phyloP scores from a whole-genome alignment of 23 red algal species.

The Chondrus crispus region DNA sequence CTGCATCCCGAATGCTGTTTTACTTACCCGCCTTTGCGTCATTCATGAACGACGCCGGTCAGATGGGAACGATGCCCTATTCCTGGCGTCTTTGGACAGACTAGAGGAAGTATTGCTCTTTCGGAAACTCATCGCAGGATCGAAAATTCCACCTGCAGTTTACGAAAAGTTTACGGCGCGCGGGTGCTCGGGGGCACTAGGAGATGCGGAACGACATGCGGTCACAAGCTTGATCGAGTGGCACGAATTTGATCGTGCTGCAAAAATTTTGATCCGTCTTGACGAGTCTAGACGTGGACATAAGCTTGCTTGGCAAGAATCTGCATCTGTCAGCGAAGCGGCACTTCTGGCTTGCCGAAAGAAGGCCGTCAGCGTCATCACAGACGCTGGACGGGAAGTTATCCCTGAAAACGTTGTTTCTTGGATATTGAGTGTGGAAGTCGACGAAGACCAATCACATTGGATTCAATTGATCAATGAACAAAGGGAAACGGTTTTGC shows the following conservation, averaged over 20 bases:
- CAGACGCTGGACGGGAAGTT: neutral
- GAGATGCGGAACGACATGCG: conserved; percentile 59
- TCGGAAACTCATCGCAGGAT: conserved; percentile 48
- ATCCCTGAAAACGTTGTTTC: conserved; percentile 19
- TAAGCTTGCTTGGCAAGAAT: conserved; percentile 30
- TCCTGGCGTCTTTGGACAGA: conserved; percentile 18
- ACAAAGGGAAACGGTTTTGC: neutral
- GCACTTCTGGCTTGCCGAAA: conserved; percentile 56
- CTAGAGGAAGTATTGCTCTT: conserved; percentile 41
- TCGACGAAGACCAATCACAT: neutral
- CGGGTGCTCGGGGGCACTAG: conserved; percentile 27
- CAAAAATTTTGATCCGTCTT: conserved; percentile 32
- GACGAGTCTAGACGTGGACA: neutral
- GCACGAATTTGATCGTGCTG: conserved; percentile 34
- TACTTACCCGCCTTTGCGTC: conserved; percentile 33
- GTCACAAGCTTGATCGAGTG: conserved; percentile 46
- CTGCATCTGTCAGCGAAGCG: conserved; percentile 43
- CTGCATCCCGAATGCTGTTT: conserved; percentile 29
- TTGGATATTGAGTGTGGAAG: conserved; percentile 18
- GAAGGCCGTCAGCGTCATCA: conserved; percentile 29
- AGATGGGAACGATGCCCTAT: neutral
- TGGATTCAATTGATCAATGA: neutral
- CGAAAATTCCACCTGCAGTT: conserved; percentile 9
- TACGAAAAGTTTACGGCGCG: conserved; percentile 44
- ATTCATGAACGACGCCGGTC: neutral